Base-by-base conservation (phyloP, 2,329 filamentous ascomycete genomes). In the Rhynchosporium agropyri region DNA sequence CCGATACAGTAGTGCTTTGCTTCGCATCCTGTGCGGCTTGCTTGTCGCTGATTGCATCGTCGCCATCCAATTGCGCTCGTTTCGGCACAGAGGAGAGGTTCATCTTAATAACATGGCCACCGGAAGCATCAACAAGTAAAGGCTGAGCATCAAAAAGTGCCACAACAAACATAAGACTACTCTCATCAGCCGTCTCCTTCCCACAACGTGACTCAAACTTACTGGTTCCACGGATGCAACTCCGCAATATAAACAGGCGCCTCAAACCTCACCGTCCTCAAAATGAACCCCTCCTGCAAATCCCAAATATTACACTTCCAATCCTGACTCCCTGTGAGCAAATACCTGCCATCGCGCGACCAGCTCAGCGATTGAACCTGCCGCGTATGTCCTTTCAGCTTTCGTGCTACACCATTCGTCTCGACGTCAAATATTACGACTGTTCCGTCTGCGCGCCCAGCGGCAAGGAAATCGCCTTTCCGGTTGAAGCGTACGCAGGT, bases 291-390 rank as follows among this genome's bases (percentile, higher is more conserved):
- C 83, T 53, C 85, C 82, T 84, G 84, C 63, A 99, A 80, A 76
- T 99, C 95, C 95, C 95, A 99, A 0, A 99, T 82, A 57, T 97
- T 92, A 67, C 90, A 93, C 77, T 96, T 96, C 91, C 94, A 98
- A 73, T 97, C 95, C 75, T 97, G 92, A 50, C 92, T 96, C 10
- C 92, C 91, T 63, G 92, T 97, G 62, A 99, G 84, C 58, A 99
- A 82, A 77, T 97, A 98, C 68, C 91, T 85, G 31, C 95, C 94
- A 77, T 92, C 91, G 71, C 89, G 84, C 58, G 94, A 97, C 95
- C 95, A 99, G 79, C 93, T 96, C 64, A 99, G 78, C 58, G 91
- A 97, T 70, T 96, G 94, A 62, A 99, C 93, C 74, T 95, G 94
- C 74, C 91, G 89, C 57, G 91, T 96, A 78, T 99, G 95, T 12